Percentiles rank a stretch among this genome's conserved stretches.
phyloP scores from a whole-genome alignment of 1,284 basidiomycete species.

The Apiotrichum laibachii region DNA sequence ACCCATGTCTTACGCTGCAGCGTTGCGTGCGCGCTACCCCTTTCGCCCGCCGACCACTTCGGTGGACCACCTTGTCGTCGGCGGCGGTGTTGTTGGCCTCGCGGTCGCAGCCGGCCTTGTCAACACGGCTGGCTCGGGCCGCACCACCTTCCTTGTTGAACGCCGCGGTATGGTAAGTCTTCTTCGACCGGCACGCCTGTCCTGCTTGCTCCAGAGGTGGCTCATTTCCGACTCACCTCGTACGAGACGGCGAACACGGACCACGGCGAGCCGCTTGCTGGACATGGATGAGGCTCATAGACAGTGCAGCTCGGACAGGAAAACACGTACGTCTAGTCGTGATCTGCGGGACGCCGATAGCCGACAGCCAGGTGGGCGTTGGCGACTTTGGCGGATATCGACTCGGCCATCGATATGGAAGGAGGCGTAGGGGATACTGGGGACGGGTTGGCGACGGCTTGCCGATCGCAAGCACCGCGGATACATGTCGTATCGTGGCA shows the following conservation, averaged over 20 bases:
- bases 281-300: slow-evolving; percentile 4
- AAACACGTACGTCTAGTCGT: slow-evolving; percentile 61
- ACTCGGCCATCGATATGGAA: neutral
- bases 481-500: too few species aligned
- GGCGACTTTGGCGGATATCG: too few species aligned
- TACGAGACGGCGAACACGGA: neutral
- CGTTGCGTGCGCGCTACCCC: slow-evolving; percentile 27
- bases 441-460: too few species aligned
- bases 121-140: slow-evolving; percentile 60
- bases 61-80: slow-evolving; percentile 90
- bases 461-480: too few species aligned
- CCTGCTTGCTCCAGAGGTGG: neutral
- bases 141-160: slow-evolving; percentile 82
- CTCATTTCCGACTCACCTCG: neutral
- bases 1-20: slow-evolving; percentile 11
- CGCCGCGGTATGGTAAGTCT: slow-evolving; percentile 59
- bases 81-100: slow-evolving; percentile 86
- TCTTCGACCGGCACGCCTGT: neutral
- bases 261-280: too few species aligned
- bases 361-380: too few species aligned
- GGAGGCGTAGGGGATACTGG: too few species aligned
- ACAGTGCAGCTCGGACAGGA: slow-evolving; percentile 63
- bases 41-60: slow-evolving; percentile 64
- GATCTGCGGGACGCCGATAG: too few species aligned
- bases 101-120: slow-evolving; percentile 77